phyloP scores from a whole-genome alignment of 257 asterid species.

The Buddleja alternifolia region DNA sequence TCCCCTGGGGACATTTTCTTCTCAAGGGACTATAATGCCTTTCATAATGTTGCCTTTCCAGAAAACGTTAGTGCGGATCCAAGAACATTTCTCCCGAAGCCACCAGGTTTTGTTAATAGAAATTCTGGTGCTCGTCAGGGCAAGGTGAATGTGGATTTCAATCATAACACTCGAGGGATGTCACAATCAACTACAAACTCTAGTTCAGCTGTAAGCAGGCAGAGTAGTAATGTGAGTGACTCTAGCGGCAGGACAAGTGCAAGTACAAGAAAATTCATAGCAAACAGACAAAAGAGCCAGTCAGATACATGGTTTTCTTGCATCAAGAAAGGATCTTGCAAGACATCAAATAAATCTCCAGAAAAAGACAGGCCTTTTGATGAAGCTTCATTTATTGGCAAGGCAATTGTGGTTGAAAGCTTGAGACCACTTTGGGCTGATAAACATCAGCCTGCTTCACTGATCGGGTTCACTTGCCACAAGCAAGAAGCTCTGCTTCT shows the following conservation, averaged over 20 bases:
- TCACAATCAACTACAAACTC: slow-evolving; percentile 39
- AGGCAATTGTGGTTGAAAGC: slow-evolving; percentile 72
- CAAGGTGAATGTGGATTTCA: slow-evolving; percentile 24
- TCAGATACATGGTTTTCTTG: slow-evolving; percentile 70
- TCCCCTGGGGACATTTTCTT: slow-evolving; percentile 77
- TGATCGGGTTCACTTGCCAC: slow-evolving; percentile 71
- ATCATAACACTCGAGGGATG: slow-evolving; percentile 25
- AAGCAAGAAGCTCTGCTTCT: slow-evolving; percentile 72
- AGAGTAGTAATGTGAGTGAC: slow-evolving; percentile 55
- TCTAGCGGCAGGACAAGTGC: slow-evolving; percentile 59
- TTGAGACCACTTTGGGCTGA: slow-evolving; percentile 85
- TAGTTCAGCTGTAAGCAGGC: slow-evolving; percentile 48
- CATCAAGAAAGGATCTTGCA: slow-evolving; percentile 73
- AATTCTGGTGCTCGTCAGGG: slow-evolving; percentile 30
- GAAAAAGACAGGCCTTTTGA: slow-evolving; percentile 55
- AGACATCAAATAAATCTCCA: slow-evolving; percentile 55
- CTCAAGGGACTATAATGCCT: slow-evolving; percentile 34
- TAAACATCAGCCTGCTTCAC: slow-evolving; percentile 65
- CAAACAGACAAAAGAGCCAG: slow-evolving; percentile 56
- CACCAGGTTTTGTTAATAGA: slow-evolving; percentile 36
- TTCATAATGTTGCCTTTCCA: slow-evolving; percentile 17
- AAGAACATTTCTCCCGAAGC: slow-evolving; percentile 34
- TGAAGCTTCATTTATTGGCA: slow-evolving; percentile 70
- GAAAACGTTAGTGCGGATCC: slow-evolving; percentile 30
- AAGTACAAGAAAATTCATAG: slow-evolving; percentile 54